Base-by-base conservation (phyloP, 805 yeast species). In the Wickerhamiella nectarea region DNA sequence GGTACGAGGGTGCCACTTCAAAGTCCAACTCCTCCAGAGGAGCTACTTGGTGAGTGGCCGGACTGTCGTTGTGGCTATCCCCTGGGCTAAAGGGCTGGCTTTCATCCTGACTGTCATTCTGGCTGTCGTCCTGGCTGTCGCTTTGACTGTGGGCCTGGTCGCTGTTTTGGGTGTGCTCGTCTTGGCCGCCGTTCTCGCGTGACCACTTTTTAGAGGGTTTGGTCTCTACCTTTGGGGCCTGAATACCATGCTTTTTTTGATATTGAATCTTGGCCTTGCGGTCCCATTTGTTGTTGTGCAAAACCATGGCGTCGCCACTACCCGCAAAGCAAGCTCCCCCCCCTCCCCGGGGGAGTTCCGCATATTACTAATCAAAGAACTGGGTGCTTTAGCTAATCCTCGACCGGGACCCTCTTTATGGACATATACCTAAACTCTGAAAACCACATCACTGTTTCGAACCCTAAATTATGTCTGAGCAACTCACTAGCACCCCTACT, bases 241-340 rank as follows among this genome's bases (percentile, higher is more conserved):
- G 35, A 8, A 59, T 44, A 1, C 68, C 68, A 48, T 70, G 75
- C 50, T 71, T 71, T 25, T 61, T 54, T 53, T 64, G 49, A 45
- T 69, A 69, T 8, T 60, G 56, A 22, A 50, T 48, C 42, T 67
- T 70, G 6, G 74, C 72, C 37, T 62, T 64, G 31, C 63, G 57
- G 47, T 71, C 72, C 76, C 76, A 71, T 54, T 71, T 71, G 43
- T 63, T 69, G 50, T 71, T 70, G 51, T 71, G 75, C 36, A 71
- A 53, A 7, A 71, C 76, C 76, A 71, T 71, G 4, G n/a, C n/a
- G n/a, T 12, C 3, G 6, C 8, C n/a, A 10, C n/a, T 25, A 21
- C 24, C 24, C 24, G 24, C 24, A 21, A 21, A 21, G n/a, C n/a
- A n/a, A n/a, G n/a, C n/a, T n/a, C n/a, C n/a, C n/a, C n/a, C n/a